Conservation (phyloP, 768 basidiomycete species). For the Tricholoma furcatifolium region DNA sequence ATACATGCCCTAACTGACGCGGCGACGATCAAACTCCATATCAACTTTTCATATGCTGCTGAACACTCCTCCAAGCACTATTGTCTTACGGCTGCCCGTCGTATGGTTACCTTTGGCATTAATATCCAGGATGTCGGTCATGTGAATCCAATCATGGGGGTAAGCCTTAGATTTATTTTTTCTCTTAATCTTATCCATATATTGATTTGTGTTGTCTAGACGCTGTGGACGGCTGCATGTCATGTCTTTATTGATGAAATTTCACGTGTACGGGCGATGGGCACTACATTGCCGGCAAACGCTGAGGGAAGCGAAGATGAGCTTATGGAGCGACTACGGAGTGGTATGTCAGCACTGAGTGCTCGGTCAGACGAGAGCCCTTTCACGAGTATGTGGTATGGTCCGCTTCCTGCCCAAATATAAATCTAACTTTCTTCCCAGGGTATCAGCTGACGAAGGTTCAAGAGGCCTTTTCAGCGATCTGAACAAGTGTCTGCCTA, state of each 20-base stretch:
- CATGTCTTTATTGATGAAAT: conserved; percentile 48
- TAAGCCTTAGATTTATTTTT: conserved; percentile 28
- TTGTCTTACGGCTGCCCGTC: conserved; percentile 42
- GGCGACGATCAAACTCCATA: conserved; percentile 52
- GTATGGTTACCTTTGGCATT: conserved; percentile 38
- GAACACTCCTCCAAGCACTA: conserved; percentile 40
- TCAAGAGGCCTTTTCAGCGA: conserved; percentile 43
- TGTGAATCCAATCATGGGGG: conserved; percentile 52
- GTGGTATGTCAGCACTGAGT: conserved; percentile 39
- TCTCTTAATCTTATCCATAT: conserved; percentile 9
- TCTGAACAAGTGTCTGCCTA: conserved; percentile 19
- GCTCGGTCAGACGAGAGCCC: conserved; percentile 44
- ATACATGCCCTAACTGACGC: conserved; percentile 48
- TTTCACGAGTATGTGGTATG: conserved; percentile 46
- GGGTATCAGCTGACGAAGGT: conserved; percentile 46
- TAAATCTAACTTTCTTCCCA: conserved; percentile 17
- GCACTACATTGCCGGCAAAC: conserved; percentile 28
- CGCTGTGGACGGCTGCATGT: conserved; percentile 46
- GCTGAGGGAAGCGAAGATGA: conserved; percentile 36
- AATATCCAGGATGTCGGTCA: conserved; percentile 37
- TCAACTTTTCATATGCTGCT: conserved; percentile 41
- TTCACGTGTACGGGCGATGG: conserved; percentile 35
- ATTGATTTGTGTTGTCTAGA: conserved; percentile 26
- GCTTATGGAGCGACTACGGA: conserved; percentile 37
- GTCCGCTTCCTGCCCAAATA: not conserved